phyloP scores from a whole-genome alignment of 2,329 filamentous ascomycete species.

The Venturia nashicola region DNA sequence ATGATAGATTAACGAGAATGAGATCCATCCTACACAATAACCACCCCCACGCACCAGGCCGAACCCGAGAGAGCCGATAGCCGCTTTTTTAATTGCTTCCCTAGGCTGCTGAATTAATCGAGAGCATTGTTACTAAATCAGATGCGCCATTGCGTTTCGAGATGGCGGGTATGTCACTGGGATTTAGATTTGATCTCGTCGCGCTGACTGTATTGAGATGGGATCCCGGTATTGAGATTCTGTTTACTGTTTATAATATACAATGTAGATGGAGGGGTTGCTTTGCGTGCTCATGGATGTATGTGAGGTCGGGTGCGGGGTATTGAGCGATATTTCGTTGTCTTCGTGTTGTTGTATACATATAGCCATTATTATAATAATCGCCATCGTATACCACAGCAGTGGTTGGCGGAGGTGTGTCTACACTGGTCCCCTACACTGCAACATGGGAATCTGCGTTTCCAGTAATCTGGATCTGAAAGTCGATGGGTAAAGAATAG shows the following conservation, averaged over 20 bases:
- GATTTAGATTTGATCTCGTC: not conserved
- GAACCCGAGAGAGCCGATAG: not conserved
- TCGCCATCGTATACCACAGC: not conserved
- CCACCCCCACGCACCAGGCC: not conserved
- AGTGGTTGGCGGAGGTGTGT: not conserved
- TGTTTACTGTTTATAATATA: not conserved
- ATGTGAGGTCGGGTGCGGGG: not conserved
- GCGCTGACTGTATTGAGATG: not conserved
- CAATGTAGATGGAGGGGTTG: not conserved
- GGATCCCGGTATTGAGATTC: not conserved
- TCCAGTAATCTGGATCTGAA: not conserved
- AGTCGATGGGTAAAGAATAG: not conserved
- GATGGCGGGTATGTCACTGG: not conserved
- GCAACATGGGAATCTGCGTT: not conserved
- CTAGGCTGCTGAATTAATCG: not conserved
- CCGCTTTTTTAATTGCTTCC: not conserved
- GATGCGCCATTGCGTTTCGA: not conserved
- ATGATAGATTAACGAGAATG: not conserved
- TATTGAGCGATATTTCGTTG: not conserved
- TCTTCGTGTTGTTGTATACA: not conserved
- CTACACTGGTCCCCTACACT: not conserved
- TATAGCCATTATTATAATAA: too few species aligned
- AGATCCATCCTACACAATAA: not conserved
- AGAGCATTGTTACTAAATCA: not conserved
- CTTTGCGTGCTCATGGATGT: too few species aligned